A percentile compares a stretch with the other conserved stretches of the same genome.
Conservation (phyloP, 2,329 filamentous ascomycete species). For the Apiospora arundinis region DNA sequence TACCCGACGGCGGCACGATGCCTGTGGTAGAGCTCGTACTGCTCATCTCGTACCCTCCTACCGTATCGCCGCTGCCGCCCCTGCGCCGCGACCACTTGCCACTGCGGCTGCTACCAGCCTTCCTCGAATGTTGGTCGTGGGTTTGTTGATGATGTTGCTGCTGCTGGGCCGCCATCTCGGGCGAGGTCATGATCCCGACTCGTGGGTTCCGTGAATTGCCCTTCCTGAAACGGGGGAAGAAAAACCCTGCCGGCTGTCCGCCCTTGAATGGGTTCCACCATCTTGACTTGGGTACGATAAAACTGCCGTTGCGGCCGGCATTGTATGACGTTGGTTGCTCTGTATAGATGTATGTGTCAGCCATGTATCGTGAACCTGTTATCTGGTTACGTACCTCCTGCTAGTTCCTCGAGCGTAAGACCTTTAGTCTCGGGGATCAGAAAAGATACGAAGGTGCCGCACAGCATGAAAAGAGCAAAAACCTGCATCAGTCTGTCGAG, state of each 20-base stretch:
- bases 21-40: slow-evolving; percentile 36
- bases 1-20: slow-evolving; percentile 26
- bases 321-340: slow-evolving; percentile 68
- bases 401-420: slow-evolving; percentile 73
- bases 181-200: slow-evolving; percentile 52
- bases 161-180: slow-evolving; percentile 43
- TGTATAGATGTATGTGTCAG: background rate
- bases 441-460: slow-evolving; percentile 70
- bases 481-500: slow-evolving; percentile 78
- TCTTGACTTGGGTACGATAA: slow-evolving; percentile 42
- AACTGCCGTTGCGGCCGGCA: slow-evolving; percentile 57
- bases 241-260: slow-evolving; percentile 59
- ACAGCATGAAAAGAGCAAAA: slow-evolving; percentile 81
- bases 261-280: slow-evolving; percentile 56
- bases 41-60: slow-evolving; percentile 29
- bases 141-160: slow-evolving; percentile 19
- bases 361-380: no score
- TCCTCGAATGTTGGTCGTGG: background rate
- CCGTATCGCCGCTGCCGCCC: slow-evolving; percentile 23
- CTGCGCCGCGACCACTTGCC: slow-evolving; percentile 30
- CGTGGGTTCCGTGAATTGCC: slow-evolving; percentile 37
- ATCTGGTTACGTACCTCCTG: slow-evolving; percentile 46
- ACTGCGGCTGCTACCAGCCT: slow-evolving; percentile 10
- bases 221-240: slow-evolving; percentile 45
- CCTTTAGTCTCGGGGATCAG: slow-evolving; percentile 82